Percentiles rank a stretch among this genome's conserved stretches.
Evolutionary conservation across 345 rosid species (phyloP).

Genomic region (Crucihimalaya himalaica): DNA sequence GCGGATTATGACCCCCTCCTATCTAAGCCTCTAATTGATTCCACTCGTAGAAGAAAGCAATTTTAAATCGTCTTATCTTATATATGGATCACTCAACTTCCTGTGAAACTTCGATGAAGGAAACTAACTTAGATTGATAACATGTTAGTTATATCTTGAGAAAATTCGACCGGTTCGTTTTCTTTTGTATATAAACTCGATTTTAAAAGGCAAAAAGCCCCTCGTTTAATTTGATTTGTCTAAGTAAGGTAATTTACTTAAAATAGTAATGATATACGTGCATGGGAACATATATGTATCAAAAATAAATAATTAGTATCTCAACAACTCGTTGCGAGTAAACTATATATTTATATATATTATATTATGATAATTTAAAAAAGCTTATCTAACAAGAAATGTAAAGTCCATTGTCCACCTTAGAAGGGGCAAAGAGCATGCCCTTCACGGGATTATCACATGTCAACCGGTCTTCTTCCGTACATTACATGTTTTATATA

Average conservation of each 20-base stretch:
- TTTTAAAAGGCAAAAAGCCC: neutral
- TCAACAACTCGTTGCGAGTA: slow-evolving; percentile 4
- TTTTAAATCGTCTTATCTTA: no score
- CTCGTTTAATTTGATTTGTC: neutral
- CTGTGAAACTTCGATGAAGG: neutral
- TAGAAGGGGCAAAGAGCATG: slow-evolving; percentile 35
- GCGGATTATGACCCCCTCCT: no score
- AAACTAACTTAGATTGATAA: no score
- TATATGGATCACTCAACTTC: neutral
- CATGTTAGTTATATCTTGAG: no score
- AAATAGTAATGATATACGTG: neutral
- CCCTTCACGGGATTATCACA: slow-evolving; percentile 43
- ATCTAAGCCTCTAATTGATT: no score
- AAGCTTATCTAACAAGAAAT: slow-evolving; percentile 10
- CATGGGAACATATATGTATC: neutral
- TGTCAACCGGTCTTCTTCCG: slow-evolving; percentile 41
- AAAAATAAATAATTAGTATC: slow-evolving; percentile 15
- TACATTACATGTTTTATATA: slow-evolving; percentile 36
- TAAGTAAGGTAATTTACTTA: neutral
- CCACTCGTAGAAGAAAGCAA: no score
- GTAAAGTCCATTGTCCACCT: slow-evolving; percentile 33
- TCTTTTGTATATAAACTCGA: neutral
- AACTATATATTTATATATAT: neutral
- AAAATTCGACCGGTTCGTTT: neutral
- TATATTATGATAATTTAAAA: neutral